These are phyloP conservation scores for Kwoniella newhampshirensis DNA, from an alignment of 768 basidiomycete genomes.

Conservation along the genomic window DNA sequence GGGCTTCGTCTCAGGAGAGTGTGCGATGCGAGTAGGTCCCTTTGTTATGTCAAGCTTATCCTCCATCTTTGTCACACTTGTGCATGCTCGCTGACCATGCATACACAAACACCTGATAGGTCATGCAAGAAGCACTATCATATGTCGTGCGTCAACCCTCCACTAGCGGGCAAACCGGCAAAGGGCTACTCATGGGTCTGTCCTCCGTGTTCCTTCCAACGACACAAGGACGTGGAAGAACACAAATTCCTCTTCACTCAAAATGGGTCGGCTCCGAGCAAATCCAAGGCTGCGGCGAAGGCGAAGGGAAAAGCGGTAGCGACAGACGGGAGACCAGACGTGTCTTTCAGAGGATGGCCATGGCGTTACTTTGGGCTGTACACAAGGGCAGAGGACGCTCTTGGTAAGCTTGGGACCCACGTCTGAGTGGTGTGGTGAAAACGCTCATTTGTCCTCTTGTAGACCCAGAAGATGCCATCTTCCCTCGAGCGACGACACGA, in stretches of 20 bases:
- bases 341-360: slow-evolving; percentile 51
- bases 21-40: slow-evolving; percentile 52
- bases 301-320: slow-evolving; percentile 78
- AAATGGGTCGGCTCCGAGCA: slow-evolving; percentile 32
- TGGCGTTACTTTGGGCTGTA: slow-evolving; percentile 95
- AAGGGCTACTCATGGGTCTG: slow-evolving; percentile 98
- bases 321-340: slow-evolving; percentile 40
- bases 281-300: slow-evolving; percentile 54
- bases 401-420: slow-evolving; percentile 60
- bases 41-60: not conserved
- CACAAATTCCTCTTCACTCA: slow-evolving; percentile 34
- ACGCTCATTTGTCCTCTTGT: slow-evolving; percentile 13
- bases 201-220: slow-evolving; percentile 81
- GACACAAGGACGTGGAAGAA: slow-evolving; percentile 60
- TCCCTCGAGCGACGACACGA: slow-evolving; percentile 88
- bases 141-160: slow-evolving; percentile 90
- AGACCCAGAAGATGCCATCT: slow-evolving; percentile 97
- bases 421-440: not conserved
- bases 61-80: not conserved
- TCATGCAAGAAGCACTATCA: slow-evolving; percentile 88
- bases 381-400: slow-evolving; percentile 86
- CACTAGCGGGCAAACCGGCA: slow-evolving; percentile 83
- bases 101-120: slow-evolving; percentile 15
- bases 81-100: not conserved
- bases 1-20: slow-evolving; percentile 77